Evolutionary conservation across 2,329 filamentous ascomycete species (phyloP).

Genomic region (Botrytis fabae): DNA sequence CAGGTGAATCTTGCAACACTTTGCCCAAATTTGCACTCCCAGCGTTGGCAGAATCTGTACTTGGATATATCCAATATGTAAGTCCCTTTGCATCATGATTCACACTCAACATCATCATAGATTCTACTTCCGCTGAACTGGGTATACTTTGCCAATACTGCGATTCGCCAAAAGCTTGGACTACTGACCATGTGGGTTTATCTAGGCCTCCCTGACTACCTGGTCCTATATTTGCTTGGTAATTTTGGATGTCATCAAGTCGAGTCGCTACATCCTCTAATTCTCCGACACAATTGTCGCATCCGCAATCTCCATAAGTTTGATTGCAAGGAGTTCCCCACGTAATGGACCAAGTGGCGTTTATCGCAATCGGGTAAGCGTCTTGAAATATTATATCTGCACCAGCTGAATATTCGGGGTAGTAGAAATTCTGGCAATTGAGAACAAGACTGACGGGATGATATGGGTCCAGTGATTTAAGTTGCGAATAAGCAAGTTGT

Average conservation of each 20-base stretch:
- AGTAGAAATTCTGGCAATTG: constrained; percentile 56
- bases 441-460: constrained; percentile 53
- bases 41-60: constrained; percentile 33
- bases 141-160: constrained; percentile 48
- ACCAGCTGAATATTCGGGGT: constrained; percentile 50
- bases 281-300: constrained; percentile 47
- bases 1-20: constrained; percentile 41
- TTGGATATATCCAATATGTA: constrained; percentile 50
- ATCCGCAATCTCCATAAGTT: constrained; percentile 55
- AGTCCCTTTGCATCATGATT: constrained; percentile 53
- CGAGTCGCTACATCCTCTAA: constrained; percentile 49
- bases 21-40: constrained; percentile 44
- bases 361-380: constrained; percentile 51
- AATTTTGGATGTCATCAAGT: constrained; percentile 45
- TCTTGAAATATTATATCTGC: constrained; percentile 54
- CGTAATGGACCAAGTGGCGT: constrained; percentile 47
- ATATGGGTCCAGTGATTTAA: constrained; percentile 51
- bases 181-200: constrained; percentile 52
- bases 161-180: constrained; percentile 51
- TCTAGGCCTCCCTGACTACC: constrained; percentile 31
- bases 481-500: constrained; percentile 45
- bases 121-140: constrained; percentile 47
- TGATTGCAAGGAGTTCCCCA: constrained; percentile 51
- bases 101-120: constrained; percentile 49
- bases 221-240: constrained; percentile 43